Base-by-base conservation (phyloP, 768 basidiomycete genomes). In the Russula sp. region DNA sequence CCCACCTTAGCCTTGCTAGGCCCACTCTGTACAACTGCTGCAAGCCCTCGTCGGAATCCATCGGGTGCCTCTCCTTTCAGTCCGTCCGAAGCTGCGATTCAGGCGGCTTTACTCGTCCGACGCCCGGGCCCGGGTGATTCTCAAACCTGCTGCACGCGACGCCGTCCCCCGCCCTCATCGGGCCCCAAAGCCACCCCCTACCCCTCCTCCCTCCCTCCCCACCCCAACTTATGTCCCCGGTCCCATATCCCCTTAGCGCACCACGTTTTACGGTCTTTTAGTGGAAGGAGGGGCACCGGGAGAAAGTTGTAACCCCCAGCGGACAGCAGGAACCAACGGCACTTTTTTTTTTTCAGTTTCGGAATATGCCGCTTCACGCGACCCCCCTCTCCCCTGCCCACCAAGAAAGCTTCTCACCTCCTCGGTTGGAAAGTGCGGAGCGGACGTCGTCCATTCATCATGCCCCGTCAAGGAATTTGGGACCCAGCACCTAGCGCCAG, bases 401-500 rank as follows among this genome's bases (percentile, higher is more conserved):
- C 27, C 27, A 27, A 27, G 27, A 27, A 27, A 27, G 27, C 27
- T 27, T 27, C 27, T 27, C 8, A 13, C 22, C 8, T 53, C 20
- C 9, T 53, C 34, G n/a, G 42, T 35, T 31, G 40, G 42, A 42
- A 35, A 42, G 35, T 39, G 37, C 57, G 48, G 37, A 18, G 13
- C 48, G 48, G 37, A 58, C 48, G 20, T 18, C 37, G n/a, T 18
- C 22, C 6, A 10, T 57, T 4, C 16, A 14, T 8, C 2, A n/a
- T 52, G 27, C 51, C 59, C 52, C 44, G 52, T 47, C 59, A 8
- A 53, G 59, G 18, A 61, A 47, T 9, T 53, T 27, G 13, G 34
- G 42, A 16, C 59, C 59, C 13, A 39, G 14, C 10, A 48, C 11
- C 45, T 20, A 47, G 45, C 45, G 9, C 45, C 45, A 20, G 8